Evolutionary conservation across 2,329 filamentous ascomycete genomes (phyloP), one percentile per base, ranked within the genome.

Genomic region (Trichoderma simmonsii): DNA sequence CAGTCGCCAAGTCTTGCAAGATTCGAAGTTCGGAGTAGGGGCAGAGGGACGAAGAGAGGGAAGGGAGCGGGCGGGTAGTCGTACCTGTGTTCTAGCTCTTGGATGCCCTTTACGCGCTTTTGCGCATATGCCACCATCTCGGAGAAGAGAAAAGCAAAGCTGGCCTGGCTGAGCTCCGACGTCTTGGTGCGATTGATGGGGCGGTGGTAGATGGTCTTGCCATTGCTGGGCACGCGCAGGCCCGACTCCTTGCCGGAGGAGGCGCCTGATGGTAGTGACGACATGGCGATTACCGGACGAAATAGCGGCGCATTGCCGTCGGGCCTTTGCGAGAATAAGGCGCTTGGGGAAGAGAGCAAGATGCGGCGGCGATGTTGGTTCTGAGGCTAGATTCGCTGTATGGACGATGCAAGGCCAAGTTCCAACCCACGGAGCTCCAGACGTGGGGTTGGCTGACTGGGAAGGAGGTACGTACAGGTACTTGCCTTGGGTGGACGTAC

Each of bases 71-170:
- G 36, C 28, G n/a, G 15, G 34, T 28, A 11, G 32, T 77, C 85
- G 71, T 83, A 97, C 94, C 93, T 87, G 84, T 95, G 93, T 81
- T 99, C 96, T 21, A 99, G 86, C 82, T 98, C 96, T 78, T 95
- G 92, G 73, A 99, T 97, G 7, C 94, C 95, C 76, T 93, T 96
- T 70, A 98, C 95, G 74, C 93, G 88, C 78, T 91, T 88, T 81
- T 98, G 96, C 76, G 96, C 95, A 82, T 98, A 98, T 78, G 90
- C 91, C 64, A 99, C 95, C 93, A 98, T 97, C 85, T 98, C 95
- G 73, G 92, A 91, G 81, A 99, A 98, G 72, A 99, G 87, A 82
- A 97, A 98, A 56, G 96, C 95, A 83, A 99, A 98, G 83, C 93
- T 94, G 12, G 96, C 90, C 80, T 97, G 92, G 81, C 94, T 97